These are phyloP conservation scores for Clarireedia hainanense DNA, from an alignment of 2,329 filamentous ascomycete species.

Conservation along the genomic window DNA sequence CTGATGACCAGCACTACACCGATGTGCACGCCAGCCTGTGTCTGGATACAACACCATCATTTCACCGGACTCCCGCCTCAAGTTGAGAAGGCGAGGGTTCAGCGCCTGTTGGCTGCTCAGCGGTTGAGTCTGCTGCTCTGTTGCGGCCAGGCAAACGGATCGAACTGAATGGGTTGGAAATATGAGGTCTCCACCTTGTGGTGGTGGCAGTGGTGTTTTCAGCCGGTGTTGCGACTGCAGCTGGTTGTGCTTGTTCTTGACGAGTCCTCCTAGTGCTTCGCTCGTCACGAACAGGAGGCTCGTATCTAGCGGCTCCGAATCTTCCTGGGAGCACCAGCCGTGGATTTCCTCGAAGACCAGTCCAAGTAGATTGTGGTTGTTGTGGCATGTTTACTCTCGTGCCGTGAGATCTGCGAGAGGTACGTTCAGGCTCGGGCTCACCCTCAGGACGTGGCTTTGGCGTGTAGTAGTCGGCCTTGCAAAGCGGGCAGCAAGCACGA, in stretches of 20 bases:
- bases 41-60: not conserved
- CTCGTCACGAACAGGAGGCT: not conserved
- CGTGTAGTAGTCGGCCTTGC: slow-evolving; percentile 95
- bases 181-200: slow-evolving; percentile 20
- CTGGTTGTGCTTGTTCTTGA: not conserved
- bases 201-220: slow-evolving; percentile 7
- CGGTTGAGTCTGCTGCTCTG: slow-evolving; percentile 9
- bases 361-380: slow-evolving; percentile 23
- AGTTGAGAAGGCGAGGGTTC: slow-evolving; percentile 28
- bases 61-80: slow-evolving; percentile 22
- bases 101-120: slow-evolving; percentile 5
- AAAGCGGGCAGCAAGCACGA: slow-evolving; percentile 91
- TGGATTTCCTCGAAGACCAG: slow-evolving; percentile 20
- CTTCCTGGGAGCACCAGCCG: slow-evolving; percentile 10
- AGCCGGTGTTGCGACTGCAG: slow-evolving; percentile 3
- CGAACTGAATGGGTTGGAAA: slow-evolving; percentile 22
- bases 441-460: slow-evolving; percentile 69
- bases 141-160: slow-evolving; percentile 17
- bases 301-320: slow-evolving; percentile 11
- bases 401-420: slow-evolving; percentile 15
- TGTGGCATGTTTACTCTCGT: slow-evolving; percentile 22
- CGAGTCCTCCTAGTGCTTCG: not conserved
- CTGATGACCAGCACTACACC: too few relatives aligned
- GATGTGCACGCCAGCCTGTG: not conserved
- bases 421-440: slow-evolving; percentile 24